phyloP scores from a whole-genome alignment of 169 alveolate species.

The Eimeria praecox region DNA sequence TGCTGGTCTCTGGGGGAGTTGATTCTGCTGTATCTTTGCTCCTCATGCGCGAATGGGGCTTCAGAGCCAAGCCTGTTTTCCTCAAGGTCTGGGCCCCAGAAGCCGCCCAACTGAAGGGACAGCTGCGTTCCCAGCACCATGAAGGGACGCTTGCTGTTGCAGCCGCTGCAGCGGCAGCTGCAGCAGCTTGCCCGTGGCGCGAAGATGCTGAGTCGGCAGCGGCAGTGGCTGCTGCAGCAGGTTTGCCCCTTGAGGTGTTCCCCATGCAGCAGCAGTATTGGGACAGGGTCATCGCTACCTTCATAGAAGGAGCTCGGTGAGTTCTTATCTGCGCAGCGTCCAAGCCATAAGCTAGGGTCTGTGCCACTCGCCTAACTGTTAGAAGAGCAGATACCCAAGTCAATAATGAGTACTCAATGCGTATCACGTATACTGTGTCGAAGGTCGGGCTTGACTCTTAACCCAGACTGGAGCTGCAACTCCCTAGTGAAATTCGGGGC shows the following conservation, averaged over 20 bases:
- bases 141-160: neutral
- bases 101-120: slow-evolving; percentile 58
- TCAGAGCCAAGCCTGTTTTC: slow-evolving; percentile 84
- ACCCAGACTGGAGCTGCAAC: slow-evolving; percentile 90
- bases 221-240: slow-evolving; percentile 68
- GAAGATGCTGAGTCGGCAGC: slow-evolving; percentile 83
- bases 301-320: slow-evolving; percentile 71
- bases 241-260: slow-evolving; percentile 84
- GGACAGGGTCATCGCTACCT: slow-evolving; percentile 79
- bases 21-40: slow-evolving; percentile 88
- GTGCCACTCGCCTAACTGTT: neutral
- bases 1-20: slow-evolving; percentile 88
- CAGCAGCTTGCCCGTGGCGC: slow-evolving; percentile 84
- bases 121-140: neutral
- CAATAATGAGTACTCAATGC: neutral
- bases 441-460: slow-evolving; percentile 87
- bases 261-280: slow-evolving; percentile 87
- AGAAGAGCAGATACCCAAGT: neutral
- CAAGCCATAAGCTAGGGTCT: neutral
- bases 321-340: neutral
- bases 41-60: slow-evolving; percentile 85
- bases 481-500: slow-evolving; percentile 87
- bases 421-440: neutral
- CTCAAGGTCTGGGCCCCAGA: slow-evolving; percentile 84
- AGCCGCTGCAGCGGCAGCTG: slow-evolving; percentile 47